These are phyloP conservation scores for Pyrenophora teres DNA, from an alignment of 2,329 filamentous ascomycete species.

Conservation along the genomic window DNA sequence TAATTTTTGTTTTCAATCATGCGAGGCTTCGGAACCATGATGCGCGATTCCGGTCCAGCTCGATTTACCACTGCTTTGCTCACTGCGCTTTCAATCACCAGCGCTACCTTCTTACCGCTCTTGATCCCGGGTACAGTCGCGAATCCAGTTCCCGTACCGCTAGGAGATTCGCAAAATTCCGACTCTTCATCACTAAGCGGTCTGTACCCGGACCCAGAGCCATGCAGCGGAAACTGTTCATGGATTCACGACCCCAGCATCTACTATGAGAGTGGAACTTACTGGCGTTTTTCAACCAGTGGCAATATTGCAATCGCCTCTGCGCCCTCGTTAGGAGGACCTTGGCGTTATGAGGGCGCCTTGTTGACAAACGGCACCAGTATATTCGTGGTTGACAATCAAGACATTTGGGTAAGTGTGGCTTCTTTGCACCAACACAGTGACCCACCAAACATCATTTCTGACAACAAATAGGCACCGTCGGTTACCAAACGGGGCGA, in stretches of 20 bases:
- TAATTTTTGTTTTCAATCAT: not conserved
- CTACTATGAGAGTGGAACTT: slow-evolving; percentile 52
- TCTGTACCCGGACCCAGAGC: slow-evolving; percentile 40
- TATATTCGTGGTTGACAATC: slow-evolving; percentile 48
- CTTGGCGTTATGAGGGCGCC: slow-evolving; percentile 54
- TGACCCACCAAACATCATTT: not conserved
- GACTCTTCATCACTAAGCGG: not conserved
- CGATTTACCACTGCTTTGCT: slow-evolving; percentile 14
- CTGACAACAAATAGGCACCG: slow-evolving; percentile 57
- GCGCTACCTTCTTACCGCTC: slow-evolving; percentile 19
- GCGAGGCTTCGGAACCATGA: not conserved
- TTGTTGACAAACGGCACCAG: slow-evolving; percentile 50
- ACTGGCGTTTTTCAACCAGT: slow-evolving; percentile 58
- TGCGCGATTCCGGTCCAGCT: slow-evolving; percentile 4
- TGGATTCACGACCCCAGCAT: slow-evolving; percentile 54
- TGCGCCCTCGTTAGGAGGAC: slow-evolving; percentile 51
- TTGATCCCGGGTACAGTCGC: slow-evolving; percentile 8
- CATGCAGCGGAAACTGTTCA: slow-evolving; percentile 46
- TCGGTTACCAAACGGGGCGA: slow-evolving; percentile 61
- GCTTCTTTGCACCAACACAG: not conserved
- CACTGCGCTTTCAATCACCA: slow-evolving; percentile 16
- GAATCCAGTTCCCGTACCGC: not conserved
- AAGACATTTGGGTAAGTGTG: slow-evolving; percentile 54
- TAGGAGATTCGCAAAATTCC: slow-evolving; percentile 7
- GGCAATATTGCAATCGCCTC: slow-evolving; percentile 54